These are phyloP conservation scores for Phytophthora sp. DNA, from an alignment of 352 stramenopile genomes.

Conservation along the genomic window DNA sequence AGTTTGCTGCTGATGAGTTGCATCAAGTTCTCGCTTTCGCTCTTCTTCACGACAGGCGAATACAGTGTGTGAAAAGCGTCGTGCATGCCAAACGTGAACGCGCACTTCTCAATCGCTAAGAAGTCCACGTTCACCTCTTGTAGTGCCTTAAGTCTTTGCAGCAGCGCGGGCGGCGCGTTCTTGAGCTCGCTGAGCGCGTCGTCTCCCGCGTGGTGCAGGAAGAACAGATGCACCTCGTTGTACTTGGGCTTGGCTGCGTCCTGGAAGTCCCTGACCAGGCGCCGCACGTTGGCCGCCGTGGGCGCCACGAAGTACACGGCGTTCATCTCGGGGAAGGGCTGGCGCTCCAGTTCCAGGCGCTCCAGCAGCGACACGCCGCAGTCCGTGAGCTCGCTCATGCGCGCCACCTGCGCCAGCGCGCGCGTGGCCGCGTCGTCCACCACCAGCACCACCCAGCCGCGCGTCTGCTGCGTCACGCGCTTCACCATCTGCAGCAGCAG, in stretches of 20 bases:
- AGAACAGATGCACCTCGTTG: slow-evolving; percentile 93
- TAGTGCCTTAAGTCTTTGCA: slow-evolving; percentile 86
- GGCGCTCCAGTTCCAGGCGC: slow-evolving; percentile 93
- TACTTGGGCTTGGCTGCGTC: slow-evolving; percentile 91
- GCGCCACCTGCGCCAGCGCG: slow-evolving; percentile 94
- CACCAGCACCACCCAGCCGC: slow-evolving; percentile 93
- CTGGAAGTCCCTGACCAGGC: slow-evolving; percentile 87
- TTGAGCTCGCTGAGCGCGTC: slow-evolving; percentile 88
- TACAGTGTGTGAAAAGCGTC: slow-evolving; percentile 82
- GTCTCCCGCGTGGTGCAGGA: slow-evolving; percentile 88
- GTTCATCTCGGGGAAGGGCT: slow-evolving; percentile 97
- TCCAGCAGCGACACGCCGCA: slow-evolving; percentile 96
- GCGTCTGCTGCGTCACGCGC: slow-evolving; percentile 76
- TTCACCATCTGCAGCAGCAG: slow-evolving; percentile 85
- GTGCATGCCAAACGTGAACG: slow-evolving; percentile 95
- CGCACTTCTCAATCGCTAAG: slow-evolving; percentile 92
- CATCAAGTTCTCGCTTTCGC: slow-evolving; percentile 49
- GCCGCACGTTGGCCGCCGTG: slow-evolving; percentile 82
- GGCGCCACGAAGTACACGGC: slow-evolving; percentile 96
- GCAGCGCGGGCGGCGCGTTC: slow-evolving; percentile 66
- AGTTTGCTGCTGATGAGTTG: slow-evolving; percentile 90
- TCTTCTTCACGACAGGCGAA: slow-evolving; percentile 56
- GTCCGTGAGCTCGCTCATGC: slow-evolving; percentile 99
- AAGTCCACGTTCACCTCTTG: slow-evolving; percentile 98
- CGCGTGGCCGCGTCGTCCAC: slow-evolving; percentile 94